Evolutionary conservation across 192 early-diverging fungal species (phyloP), one percentile per base, ranked within the genome.

Genomic region (Pilaira anomala): DNA sequence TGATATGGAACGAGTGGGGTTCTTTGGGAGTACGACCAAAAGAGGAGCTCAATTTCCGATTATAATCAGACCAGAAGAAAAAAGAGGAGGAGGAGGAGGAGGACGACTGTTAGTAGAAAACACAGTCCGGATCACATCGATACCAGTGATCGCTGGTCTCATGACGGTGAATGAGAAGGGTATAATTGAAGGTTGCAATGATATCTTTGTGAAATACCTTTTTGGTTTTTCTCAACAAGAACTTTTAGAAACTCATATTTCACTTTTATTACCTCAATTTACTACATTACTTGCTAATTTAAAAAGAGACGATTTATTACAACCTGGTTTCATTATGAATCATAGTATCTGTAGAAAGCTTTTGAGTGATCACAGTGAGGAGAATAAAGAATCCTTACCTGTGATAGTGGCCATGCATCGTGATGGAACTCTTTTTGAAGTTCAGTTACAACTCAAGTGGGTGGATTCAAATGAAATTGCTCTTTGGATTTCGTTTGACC

Each of bases 401-500:
- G 25, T 41, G 9, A 73, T 88, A 40, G 68, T 83, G 7, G 82
- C 79, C n/a, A 52, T 83, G 11, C 87, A 88, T 64, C 76, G 84
- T 19, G 87, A 88, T 70, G 80, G 85, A 16, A 83, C 82, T 0
- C 69, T 69, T 0, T 71, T 88, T 19, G 77, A 83, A 53, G 67
- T 87, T 29, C 79, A 88, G 29, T 65, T 88, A 36, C 83, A 87
- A 36, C 75, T 88, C 26, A 67, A 80, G 14, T 63, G 76, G 48
- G 69, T 87, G 1, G 75, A 84, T 29, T 66, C 53, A 2, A 48
- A 67, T 14, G 69, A 85, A 13, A 77, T 76, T 62, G 84, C 82
- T 13, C 59, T 88, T 12, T 88, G 85, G 87, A 84, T 88, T 33
- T 81, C 83, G 3, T 88, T 80, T 61, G 83, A 87, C 40, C 75